phyloP scores from a whole-genome alignment of 2,329 filamentous ascomycete genomes.

The Scopulariopsis brevicaulis region DNA sequence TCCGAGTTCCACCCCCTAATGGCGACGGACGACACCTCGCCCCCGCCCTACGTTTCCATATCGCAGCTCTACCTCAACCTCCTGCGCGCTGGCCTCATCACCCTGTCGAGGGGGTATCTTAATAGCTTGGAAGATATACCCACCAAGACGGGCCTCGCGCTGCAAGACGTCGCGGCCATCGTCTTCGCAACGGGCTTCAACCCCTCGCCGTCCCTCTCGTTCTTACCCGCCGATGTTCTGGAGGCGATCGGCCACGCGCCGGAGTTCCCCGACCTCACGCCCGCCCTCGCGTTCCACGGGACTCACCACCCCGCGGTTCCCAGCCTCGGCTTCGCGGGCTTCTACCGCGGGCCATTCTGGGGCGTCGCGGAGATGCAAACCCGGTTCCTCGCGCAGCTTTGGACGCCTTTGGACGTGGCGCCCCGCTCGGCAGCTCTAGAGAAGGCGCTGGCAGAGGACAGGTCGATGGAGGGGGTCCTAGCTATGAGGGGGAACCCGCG shows the following conservation, averaged over 20 bases:
- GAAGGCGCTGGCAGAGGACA: slow-evolving; percentile 29
- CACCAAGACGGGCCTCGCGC: slow-evolving; percentile 16
- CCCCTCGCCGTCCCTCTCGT: slow-evolving; percentile 50
- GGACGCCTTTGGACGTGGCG: slow-evolving; percentile 26
- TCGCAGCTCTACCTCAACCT: slow-evolving; percentile 66
- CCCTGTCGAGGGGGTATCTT: slow-evolving; percentile 34
- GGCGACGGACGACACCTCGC: background rate
- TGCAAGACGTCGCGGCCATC: slow-evolving; percentile 52
- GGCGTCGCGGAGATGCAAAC: slow-evolving; percentile 82
- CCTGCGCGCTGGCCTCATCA: slow-evolving; percentile 53
- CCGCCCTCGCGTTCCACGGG: slow-evolving; percentile 57
- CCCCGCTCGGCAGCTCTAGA: slow-evolving; percentile 16
- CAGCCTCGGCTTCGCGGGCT: slow-evolving; percentile 66
- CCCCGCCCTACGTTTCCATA: slow-evolving; percentile 53
- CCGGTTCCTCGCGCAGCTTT: slow-evolving; percentile 50
- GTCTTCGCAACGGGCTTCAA: slow-evolving; percentile 70
- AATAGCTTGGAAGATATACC: slow-evolving; percentile 20
- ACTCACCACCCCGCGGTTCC: slow-evolving; percentile 50
- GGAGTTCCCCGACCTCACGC: slow-evolving; percentile 40
- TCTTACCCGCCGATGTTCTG: slow-evolving; percentile 46
- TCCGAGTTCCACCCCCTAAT: slow-evolving; percentile 28
- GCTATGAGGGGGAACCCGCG: slow-evolving; percentile 38
- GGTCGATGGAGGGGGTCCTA: slow-evolving; percentile 32
- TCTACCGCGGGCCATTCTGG: slow-evolving; percentile 80
- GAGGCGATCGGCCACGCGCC: slow-evolving; percentile 45